Evolutionary conservation across 805 yeast species (phyloP).

Genomic region (Saturnispora hagleri): DNA sequence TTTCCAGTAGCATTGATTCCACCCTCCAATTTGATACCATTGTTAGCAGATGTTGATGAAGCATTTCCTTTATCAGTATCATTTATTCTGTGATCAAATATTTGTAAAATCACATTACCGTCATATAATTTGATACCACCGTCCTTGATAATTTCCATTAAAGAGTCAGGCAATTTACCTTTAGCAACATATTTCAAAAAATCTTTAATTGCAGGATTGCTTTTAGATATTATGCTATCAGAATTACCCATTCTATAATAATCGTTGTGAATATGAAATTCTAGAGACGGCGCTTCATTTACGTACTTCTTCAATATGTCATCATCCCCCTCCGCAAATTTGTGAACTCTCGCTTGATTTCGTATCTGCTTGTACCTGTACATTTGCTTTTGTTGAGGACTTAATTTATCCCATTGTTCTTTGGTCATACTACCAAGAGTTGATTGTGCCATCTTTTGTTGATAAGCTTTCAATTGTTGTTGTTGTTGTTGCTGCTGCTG

Average conservation of each 20-base stretch:
- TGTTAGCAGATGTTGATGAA: not conserved
- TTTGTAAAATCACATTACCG: slow-evolving; percentile 78
- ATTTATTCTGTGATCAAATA: slow-evolving; percentile 71
- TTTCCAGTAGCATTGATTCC: not conserved
- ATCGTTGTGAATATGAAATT: slow-evolving; percentile 83
- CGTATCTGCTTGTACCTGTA: slow-evolving; percentile 34
- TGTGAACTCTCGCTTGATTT: slow-evolving; percentile 37
- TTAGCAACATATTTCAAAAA: slow-evolving; percentile 71
- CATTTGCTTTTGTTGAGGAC: slow-evolving; percentile 34
- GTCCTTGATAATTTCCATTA: slow-evolving; percentile 83
- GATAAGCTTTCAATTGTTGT: not conserved
- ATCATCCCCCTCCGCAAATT: slow-evolving; percentile 62
- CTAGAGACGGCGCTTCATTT: slow-evolving; percentile 70
- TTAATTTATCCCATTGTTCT: slow-evolving; percentile 28
- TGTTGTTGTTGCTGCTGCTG: slow-evolving; percentile 10
- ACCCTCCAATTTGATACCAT: not conserved
- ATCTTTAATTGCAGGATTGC: slow-evolving; percentile 66
- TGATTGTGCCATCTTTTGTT: not conserved
- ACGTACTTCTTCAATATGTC: slow-evolving; percentile 71
- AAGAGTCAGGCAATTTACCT: slow-evolving; percentile 81
- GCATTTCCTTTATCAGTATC: slow-evolving; percentile 13
- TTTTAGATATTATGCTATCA: slow-evolving; percentile 78
- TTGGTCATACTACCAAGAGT: slow-evolving; percentile 11
- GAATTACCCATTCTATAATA: slow-evolving; percentile 86
- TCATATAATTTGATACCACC: slow-evolving; percentile 79